A percentile compares a stretch with the other conserved stretches of the same genome.
These are phyloP conservation scores for Calocera cornea DNA, from an alignment of 768 basidiomycete species.

Conservation along the genomic window DNA sequence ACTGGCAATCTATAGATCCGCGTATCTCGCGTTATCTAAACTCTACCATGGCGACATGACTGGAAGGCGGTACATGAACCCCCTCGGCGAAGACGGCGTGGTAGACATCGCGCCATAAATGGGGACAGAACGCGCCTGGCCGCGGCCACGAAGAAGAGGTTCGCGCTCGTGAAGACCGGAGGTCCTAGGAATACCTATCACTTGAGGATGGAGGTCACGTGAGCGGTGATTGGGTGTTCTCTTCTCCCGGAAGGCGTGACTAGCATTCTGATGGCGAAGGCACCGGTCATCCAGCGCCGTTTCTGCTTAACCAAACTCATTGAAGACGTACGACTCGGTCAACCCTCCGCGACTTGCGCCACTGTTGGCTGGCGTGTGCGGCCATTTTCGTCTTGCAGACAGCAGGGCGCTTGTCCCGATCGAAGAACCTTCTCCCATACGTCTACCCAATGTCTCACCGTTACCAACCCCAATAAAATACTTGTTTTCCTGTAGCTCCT, in stretches of 20 bases:
- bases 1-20: not conserved
- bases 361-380: too few species aligned
- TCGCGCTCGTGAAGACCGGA: not conserved
- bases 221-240: not conserved
- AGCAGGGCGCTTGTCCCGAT: too few species aligned
- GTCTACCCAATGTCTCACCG: too few species aligned
- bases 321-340: too few species aligned
- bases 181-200: not conserved
- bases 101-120: not conserved
- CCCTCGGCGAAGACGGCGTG: too few species aligned
- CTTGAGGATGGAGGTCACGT: not conserved
- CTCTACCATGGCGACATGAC: not conserved
- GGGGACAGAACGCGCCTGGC: not conserved
- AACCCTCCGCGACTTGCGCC: too few species aligned
- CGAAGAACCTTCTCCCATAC: too few species aligned
- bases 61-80: not conserved
- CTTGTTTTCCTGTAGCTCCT: too few species aligned
- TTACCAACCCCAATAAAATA: too few species aligned
- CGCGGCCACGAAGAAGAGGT: too few species aligned
- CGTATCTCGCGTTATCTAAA: not conserved
- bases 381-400: too few species aligned
- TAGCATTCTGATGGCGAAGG: not conserved
- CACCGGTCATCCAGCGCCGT: not conserved
- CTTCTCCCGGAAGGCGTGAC: not conserved
- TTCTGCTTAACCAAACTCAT: not conserved